phyloP scores from a whole-genome alignment of 2,329 filamentous ascomycete genomes.

The Cryphonectria nitschkei region DNA sequence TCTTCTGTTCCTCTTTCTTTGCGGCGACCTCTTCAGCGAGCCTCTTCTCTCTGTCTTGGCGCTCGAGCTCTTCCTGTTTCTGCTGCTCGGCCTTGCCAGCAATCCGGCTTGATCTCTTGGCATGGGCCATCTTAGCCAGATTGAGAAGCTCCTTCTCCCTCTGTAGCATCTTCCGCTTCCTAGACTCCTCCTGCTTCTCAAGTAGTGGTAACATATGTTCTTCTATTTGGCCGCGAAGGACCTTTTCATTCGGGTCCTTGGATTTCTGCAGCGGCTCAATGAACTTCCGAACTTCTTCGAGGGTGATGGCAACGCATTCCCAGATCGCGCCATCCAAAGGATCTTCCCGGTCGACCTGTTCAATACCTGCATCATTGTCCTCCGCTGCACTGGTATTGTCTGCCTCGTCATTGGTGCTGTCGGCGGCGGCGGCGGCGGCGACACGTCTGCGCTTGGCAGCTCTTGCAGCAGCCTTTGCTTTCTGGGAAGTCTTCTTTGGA shows the following conservation, averaged over 20 bases:
- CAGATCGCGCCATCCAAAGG: slow-evolving; percentile 78
- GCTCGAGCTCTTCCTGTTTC: slow-evolving; percentile 70
- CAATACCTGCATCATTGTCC: slow-evolving; percentile 27
- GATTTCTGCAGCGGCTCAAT: slow-evolving; percentile 73
- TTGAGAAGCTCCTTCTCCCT: slow-evolving; percentile 79
- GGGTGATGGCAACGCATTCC: slow-evolving; percentile 86
- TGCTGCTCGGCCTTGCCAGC: slow-evolving; percentile 81
- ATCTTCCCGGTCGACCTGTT: slow-evolving; percentile 43
- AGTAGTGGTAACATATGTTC: slow-evolving; percentile 83
- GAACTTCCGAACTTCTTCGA: slow-evolving; percentile 76
- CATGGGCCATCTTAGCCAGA: slow-evolving; percentile 85
- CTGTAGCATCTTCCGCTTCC: slow-evolving; percentile 69
- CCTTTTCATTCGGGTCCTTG: slow-evolving; percentile 83
- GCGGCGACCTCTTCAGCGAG: slow-evolving; percentile 67
- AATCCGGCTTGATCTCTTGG: slow-evolving; percentile 90
- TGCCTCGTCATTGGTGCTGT: slow-evolving; percentile 36
- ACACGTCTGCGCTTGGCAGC: slow-evolving; percentile 74
- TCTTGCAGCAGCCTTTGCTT: slow-evolving; percentile 64
- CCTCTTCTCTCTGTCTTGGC: slow-evolving; percentile 70
- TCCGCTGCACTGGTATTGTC: slow-evolving; percentile 44
- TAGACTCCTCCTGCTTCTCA: slow-evolving; percentile 75
- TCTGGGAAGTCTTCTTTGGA: slow-evolving; percentile 67
- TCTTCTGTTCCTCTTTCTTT: slow-evolving; percentile 67
- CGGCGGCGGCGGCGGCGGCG: slow-evolving; percentile 50
- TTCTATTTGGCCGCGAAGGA: slow-evolving; percentile 71